Evolutionary conservation across 2,329 filamentous ascomycete genomes (phyloP), one percentile per base, ranked within the genome.

Genomic region (Paecilomyces sp.): DNA sequence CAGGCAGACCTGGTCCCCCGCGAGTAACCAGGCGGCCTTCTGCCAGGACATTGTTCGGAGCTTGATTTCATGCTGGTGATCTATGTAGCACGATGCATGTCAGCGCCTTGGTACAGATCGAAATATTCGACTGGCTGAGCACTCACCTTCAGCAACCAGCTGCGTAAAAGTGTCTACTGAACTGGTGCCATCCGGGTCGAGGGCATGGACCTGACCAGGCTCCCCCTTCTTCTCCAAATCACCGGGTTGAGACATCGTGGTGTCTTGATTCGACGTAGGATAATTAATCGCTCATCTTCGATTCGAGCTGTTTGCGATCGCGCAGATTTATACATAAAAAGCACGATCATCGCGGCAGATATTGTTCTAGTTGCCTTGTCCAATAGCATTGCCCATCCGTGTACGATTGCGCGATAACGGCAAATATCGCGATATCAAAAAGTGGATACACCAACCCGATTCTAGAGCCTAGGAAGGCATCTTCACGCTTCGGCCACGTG

Each of bases 31-130:
- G 7, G 79, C 78, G 1, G 78, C 79, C 65, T 81, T 81, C 62
- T 81, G 78, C 80, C 80, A 82, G 33, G 79, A 76, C 79, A 81
- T 81, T 0, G 79, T 81, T n/a, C 80, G 74, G 12, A 82, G 75
- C 64, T 80, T 76, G 70, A 82, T 82, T 3, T 81, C 80, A 73
- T 81, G 78, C 54, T 68, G 62, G 62, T 79, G 77, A 63, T 80
- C 78, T 74, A 57, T n/a, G 18, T 55, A 28, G 30, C 11, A 54
- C 22, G 54, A 61, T 24, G 52, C 24, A 9, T 30, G 52, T 18
- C 53, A 54, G 13, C n/a, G 51, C 54, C n/a, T 36, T 28, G 34
- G 52, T 56, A 33, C 22, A 28, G 15, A 22, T 22, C 50, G 18
- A 6, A 25, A 51, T 15, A 4, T n/a, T 34, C 13, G 31, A 59